Evolutionary conservation across 2,329 filamentous ascomycete genomes (phyloP).

Genomic region (Exophiala sp.): DNA sequence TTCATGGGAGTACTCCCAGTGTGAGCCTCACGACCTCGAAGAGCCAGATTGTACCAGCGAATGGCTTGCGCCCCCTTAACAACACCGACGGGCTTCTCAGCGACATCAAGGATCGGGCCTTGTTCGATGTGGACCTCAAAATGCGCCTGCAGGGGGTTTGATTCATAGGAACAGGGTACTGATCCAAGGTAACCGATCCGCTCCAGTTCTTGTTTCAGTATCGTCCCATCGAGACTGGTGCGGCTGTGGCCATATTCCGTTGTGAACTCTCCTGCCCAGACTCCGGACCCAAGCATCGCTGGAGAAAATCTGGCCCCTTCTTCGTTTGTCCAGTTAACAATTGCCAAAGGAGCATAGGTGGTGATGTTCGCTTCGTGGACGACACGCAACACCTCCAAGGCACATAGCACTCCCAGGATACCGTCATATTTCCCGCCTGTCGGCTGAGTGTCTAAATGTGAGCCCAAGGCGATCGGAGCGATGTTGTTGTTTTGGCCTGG

Average conservation of each 20-base stretch:
- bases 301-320: slow-evolving; percentile 69
- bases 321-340: slow-evolving; percentile 48
- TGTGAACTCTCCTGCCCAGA: slow-evolving; percentile 17
- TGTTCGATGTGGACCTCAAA: slow-evolving; percentile 85
- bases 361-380: slow-evolving; percentile 61
- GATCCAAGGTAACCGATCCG: slow-evolving; percentile 64
- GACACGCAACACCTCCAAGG: slow-evolving; percentile 63
- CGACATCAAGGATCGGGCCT: slow-evolving; percentile 66
- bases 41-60: slow-evolving; percentile 63
- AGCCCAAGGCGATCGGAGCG: slow-evolving; percentile 32
- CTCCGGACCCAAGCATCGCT: slow-evolving; percentile 60
- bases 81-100: slow-evolving; percentile 59
- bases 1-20: slow-evolving; percentile 67
- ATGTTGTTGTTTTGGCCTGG: slow-evolving; percentile 54
- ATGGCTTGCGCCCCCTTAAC: slow-evolving; percentile 70
- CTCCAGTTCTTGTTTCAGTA: slow-evolving; percentile 61
- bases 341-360: slow-evolving; percentile 64
- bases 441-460: slow-evolving; percentile 46
- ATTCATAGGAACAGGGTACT: slow-evolving; percentile 44
- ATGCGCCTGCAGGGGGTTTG: slow-evolving; percentile 66
- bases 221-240: slow-evolving; percentile 30
- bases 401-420: slow-evolving; percentile 66
- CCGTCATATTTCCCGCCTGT: slow-evolving; percentile 65
- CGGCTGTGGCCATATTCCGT: slow-evolving; percentile 5
- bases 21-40: slow-evolving; percentile 63